Evolutionary conservation across 768 basidiomycete species (phyloP), one percentile per base, ranked within the genome.

Genomic region (Mycena capillaripes): DNA sequence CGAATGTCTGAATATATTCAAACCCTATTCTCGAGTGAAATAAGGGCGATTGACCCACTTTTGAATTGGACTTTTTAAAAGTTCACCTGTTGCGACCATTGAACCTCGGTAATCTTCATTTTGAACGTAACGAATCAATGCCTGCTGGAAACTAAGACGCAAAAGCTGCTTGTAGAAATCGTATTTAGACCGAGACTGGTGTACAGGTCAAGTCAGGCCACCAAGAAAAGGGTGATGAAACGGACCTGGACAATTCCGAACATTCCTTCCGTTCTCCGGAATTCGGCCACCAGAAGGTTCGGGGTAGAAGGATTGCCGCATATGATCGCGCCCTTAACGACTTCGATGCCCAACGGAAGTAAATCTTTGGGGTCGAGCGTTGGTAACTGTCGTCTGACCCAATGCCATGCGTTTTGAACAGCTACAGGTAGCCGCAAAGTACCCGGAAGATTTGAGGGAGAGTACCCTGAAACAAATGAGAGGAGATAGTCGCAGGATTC

Each of bases 221-320:
- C 1, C 27, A 30, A 42, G 17, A 19, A 14, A 29, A 55, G 46
- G 46, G 30, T 53, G 40, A 64, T n/a, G 38, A 25, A 11, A 84
- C 90, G 53, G 75, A 96, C 96, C 72, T 90, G 88, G 17, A 93
- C 89, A 48, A 94, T 89, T 17, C 95, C 92, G 76, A 94, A 95
- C 1, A 92, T 94, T 29, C 97, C 97, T 50, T 91, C 85, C 1
- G 91, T 92, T n/a, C 85, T 84, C 66, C 89, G 86, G 75, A 97
- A 98, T 78, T 96, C 95, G 0, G 90, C 89, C 29, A 98, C 91
- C 46, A 97, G 86, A 7, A 98, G 83, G 76, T 86, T 92, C 0
- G 94, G 93, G 0, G 96, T 98, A 0, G 97, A 95, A 25, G 89
- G 83, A 82, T 97, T 98, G 14, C 97, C 97, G 23, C 92, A 88